These are phyloP conservation scores for Stephania japonica DNA, from an alignment of 164 flowering plant species.

Conservation along the genomic window DNA sequence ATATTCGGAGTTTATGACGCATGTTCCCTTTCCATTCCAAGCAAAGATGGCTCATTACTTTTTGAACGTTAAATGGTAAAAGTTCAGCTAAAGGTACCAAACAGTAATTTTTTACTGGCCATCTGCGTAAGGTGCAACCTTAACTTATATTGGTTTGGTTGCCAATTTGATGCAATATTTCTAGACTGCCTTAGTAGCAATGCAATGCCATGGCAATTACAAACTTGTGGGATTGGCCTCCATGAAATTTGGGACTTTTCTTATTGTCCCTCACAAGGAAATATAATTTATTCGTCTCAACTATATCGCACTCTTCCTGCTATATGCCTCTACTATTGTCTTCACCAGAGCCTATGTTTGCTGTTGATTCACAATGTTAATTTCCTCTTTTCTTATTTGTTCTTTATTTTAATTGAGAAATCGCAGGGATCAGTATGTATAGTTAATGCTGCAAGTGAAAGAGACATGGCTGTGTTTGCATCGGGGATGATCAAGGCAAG, in stretches of 20 bases:
- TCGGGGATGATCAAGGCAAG: conserved; percentile 91
- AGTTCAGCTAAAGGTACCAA: neutral
- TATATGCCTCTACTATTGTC: neutral
- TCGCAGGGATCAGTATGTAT: conserved; percentile 86
- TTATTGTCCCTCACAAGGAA: neutral
- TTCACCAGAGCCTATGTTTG: neutral
- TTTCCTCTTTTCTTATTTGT: neutral
- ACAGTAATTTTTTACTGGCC: too few species aligned
- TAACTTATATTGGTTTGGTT: too few species aligned
- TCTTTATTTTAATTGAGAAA: neutral
- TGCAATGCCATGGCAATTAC: too few species aligned
- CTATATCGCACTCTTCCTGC: neutral
- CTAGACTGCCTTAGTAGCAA: too few species aligned
- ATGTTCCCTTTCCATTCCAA: neutral
- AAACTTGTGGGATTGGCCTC: neutral
- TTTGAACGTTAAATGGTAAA: too few species aligned
- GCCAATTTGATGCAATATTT: neutral
- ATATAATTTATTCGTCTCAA: neutral
- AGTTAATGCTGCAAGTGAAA: conserved; percentile 96
- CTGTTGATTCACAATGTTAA: neutral
- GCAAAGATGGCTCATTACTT: too few species aligned
- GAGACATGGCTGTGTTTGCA: conserved; percentile 97
- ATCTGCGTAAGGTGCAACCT: too few species aligned
- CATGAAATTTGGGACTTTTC: neutral
- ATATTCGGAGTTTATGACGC: neutral